Percentiles rank a stretch among this genome's conserved stretches.
Evolutionary conservation across 768 basidiomycete species (phyloP).

Genomic region (Pisolithus sp.): DNA sequence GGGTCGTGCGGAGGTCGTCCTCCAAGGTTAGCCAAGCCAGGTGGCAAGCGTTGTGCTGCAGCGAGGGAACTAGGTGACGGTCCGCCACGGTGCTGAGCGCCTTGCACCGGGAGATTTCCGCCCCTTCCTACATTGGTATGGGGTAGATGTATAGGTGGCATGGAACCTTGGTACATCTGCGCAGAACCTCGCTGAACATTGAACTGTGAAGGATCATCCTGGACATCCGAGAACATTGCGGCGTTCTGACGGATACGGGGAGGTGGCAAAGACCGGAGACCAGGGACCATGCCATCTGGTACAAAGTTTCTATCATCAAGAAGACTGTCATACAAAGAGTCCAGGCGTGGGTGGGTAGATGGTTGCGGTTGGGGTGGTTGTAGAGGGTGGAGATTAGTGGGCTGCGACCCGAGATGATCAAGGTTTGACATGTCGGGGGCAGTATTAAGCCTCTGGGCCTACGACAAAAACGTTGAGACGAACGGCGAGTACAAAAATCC

Average conservation of each 20-base stretch:
- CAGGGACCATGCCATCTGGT: slow-evolving; percentile 83
- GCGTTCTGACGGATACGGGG: slow-evolving; percentile 54
- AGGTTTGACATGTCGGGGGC: slow-evolving; percentile 18
- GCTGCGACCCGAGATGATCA: slow-evolving; percentile 20
- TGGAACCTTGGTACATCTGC: slow-evolving; percentile 48
- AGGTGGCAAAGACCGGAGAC: slow-evolving; percentile 61
- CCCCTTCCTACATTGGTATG: slow-evolving; percentile 46
- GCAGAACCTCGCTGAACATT: slow-evolving; percentile 54
- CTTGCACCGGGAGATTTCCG: slow-evolving; percentile 50
- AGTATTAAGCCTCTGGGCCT: slow-evolving; percentile 24
- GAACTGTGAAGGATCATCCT: slow-evolving; percentile 61
- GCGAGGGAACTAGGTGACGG: slow-evolving; percentile 55
- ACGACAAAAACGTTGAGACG: slow-evolving; percentile 5
- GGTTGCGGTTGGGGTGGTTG: slow-evolving; percentile 38
- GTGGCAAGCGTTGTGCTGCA: slow-evolving; percentile 60
- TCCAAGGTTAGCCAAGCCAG: slow-evolving; percentile 76
- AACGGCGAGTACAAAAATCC: not conserved
- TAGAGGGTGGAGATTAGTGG: slow-evolving; percentile 29
- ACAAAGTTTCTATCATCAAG: slow-evolving; percentile 73
- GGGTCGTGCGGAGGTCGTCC: slow-evolving; percentile 78
- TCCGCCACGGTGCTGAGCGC: slow-evolving; percentile 61
- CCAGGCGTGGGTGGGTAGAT: slow-evolving; percentile 44
- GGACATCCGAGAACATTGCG: slow-evolving; percentile 48
- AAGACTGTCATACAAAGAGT: slow-evolving; percentile 67
- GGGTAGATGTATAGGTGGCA: slow-evolving; percentile 45